These are phyloP conservation scores for Spathaspora sp. DNA, from an alignment of 1,139 yeast genomes.

Conservation along the genomic window DNA sequence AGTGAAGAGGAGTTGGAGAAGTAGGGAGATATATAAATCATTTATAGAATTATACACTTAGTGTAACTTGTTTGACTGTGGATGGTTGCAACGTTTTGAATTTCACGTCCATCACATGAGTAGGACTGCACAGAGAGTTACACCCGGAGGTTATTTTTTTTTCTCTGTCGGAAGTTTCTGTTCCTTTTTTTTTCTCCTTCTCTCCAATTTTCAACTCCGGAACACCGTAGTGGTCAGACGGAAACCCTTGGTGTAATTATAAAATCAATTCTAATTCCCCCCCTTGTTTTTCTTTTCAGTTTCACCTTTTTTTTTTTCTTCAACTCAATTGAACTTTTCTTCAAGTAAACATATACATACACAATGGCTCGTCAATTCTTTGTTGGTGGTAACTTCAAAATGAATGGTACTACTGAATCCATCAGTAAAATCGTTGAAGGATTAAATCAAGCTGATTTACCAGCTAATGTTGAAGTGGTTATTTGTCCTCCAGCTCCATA, in stretches of 20 bases:
- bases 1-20: conserved; percentile 17
- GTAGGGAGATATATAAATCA: background rate
- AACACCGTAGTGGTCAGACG: conserved; percentile 19
- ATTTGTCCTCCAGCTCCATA: conserved; percentile 96
- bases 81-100: no score
- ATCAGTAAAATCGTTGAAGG: conserved; percentile 79
- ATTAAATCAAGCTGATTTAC: conserved; percentile 76
- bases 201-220: conserved; percentile 1
- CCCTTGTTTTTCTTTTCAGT: background rate
- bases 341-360: conserved; percentile 16
- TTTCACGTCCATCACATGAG: background rate
- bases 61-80: background rate
- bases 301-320: background rate
- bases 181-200: background rate
- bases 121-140: no score
- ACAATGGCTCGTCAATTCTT: conserved; percentile 89
- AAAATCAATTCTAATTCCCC: background rate
- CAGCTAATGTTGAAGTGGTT: conserved; percentile 81
- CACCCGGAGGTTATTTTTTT: background rate
- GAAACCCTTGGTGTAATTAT: background rate
- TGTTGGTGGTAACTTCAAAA: conserved; percentile 98
- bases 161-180: background rate
- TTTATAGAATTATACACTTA: background rate
- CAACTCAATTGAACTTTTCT: conserved; percentile 1
- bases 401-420: conserved; percentile 93